Percentiles rank a stretch among this genome's conserved stretches.
Evolutionary conservation across 805 yeast genomes (phyloP).

Genomic region (Saturnispora dispora): DNA sequence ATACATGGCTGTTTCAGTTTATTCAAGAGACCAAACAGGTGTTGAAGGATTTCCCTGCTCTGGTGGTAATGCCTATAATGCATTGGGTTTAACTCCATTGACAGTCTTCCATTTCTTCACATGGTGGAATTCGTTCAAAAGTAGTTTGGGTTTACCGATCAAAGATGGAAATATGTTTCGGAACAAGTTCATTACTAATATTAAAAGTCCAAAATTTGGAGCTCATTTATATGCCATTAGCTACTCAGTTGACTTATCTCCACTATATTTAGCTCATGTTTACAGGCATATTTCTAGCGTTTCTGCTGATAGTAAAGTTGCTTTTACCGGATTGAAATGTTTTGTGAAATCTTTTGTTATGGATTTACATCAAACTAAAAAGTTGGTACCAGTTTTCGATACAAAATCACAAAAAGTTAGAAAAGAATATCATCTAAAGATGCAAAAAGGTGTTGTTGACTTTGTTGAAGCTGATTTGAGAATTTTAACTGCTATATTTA

Average conservation of each 20-base stretch:
- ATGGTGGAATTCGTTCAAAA: slow-evolving; percentile 87
- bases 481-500: slow-evolving; percentile 53
- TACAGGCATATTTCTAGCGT: slow-evolving; percentile 40
- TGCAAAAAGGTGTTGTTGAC: slow-evolving; percentile 64
- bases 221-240: slow-evolving; percentile 56
- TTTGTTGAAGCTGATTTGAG: slow-evolving; percentile 62
- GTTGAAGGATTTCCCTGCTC: slow-evolving; percentile 13
- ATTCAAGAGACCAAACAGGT: slow-evolving; percentile 28
- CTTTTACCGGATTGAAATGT: slow-evolving; percentile 65
- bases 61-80: slow-evolving; percentile 40
- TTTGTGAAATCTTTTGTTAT: slow-evolving; percentile 45
- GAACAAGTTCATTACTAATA: slow-evolving; percentile 29
- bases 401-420: slow-evolving; percentile 34
- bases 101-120: slow-evolving; percentile 56
- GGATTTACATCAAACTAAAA: slow-evolving; percentile 60
- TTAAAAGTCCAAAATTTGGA: slow-evolving; percentile 26
- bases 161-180: slow-evolving; percentile 64
- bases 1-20: slow-evolving; percentile 56
- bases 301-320: slow-evolving; percentile 35
- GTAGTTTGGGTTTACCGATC: slow-evolving; percentile 70
- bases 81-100: slow-evolving; percentile 68
- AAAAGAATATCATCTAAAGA: slow-evolving; percentile 45
- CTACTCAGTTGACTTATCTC: slow-evolving; percentile 63
- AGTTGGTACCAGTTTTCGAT: slow-evolving; percentile 26
- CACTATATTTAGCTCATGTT: slow-evolving; percentile 67